Conservation (phyloP, 805 yeast species). For the Metschnikowia cerradonensis region DNA sequence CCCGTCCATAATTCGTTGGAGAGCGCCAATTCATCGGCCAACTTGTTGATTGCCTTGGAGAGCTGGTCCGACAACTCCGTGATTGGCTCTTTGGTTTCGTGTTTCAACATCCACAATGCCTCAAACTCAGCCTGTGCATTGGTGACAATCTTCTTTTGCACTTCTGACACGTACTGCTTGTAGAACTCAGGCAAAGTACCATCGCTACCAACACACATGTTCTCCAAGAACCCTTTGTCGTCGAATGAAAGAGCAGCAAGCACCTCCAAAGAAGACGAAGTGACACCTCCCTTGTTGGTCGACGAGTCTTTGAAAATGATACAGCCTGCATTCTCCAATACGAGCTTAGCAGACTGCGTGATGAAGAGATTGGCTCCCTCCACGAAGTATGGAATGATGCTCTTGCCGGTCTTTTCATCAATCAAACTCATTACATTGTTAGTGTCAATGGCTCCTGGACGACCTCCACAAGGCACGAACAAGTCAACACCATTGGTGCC, state of each 20-base stretch:
- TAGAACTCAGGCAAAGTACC: conserved; percentile 67
- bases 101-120: conserved; percentile 76
- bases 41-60: conserved; percentile 76
- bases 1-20: conserved; percentile 82
- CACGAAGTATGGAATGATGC: conserved; percentile 80
- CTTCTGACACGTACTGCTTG: conserved; percentile 76
- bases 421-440: conserved; percentile 72
- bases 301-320: conserved; percentile 92
- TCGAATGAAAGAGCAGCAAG: conserved; percentile 89
- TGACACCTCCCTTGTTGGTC: conserved; percentile 97
- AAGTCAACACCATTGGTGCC: conserved; percentile 62
- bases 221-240: conserved; percentile 71
- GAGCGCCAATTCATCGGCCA: conserved; percentile 79
- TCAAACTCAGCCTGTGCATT: conserved; percentile 86
- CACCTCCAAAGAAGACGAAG: conserved; percentile 93
- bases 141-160: conserved; percentile 65
- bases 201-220: conserved; percentile 70
- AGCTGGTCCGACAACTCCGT: conserved; percentile 76
- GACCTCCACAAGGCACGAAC: conserved; percentile 98
- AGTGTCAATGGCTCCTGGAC: conserved; percentile 93
- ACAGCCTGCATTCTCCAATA: conserved; percentile 82
- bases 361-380: conserved; percentile 97
- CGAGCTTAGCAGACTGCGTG: conserved; percentile 88
- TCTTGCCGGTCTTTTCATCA: conserved; percentile 70
- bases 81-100: conserved; percentile 58